Conservation (phyloP, 2,329 filamentous ascomycete species). For the Fusarium piperis region DNA sequence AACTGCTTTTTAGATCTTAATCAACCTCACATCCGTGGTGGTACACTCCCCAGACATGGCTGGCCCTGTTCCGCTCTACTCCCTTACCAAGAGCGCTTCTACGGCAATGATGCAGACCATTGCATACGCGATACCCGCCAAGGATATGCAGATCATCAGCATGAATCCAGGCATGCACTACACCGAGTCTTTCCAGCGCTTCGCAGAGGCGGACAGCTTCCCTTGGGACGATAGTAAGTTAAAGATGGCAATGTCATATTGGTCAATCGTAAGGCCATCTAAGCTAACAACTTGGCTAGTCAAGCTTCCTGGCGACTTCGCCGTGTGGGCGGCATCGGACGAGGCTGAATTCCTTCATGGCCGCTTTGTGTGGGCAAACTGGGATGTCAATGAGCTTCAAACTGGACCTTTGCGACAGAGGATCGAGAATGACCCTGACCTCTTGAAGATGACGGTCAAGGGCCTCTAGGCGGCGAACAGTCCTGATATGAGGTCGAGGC, state of each 20-base stretch:
- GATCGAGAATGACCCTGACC: constrained; percentile 1
- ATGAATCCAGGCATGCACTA: constrained; percentile 48
- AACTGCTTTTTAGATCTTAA: background rate
- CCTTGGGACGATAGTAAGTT: background rate
- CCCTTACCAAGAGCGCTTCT: background rate
- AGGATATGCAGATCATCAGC: constrained; percentile 49
- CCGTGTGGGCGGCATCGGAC: constrained; percentile 53
- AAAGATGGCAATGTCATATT: background rate
- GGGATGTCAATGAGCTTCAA: constrained; percentile 61
- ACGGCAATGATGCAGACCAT: constrained; percentile 25
- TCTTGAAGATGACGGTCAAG: background rate
- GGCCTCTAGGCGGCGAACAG: background rate
- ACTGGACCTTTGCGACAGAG: constrained; percentile 1
- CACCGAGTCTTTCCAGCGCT: constrained; percentile 4
- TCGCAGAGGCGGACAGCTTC: background rate
- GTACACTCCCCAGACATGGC: background rate
- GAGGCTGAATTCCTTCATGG: constrained; percentile 58
- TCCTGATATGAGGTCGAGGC: background rate
- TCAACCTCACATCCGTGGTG: background rate
- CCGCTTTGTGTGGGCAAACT: constrained; percentile 58
- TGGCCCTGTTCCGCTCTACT: background rate
- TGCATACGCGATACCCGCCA: constrained; percentile 48
- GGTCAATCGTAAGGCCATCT: background rate
- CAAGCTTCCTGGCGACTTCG: constrained; percentile 51
- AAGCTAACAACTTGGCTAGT: background rate